A percentile compares a stretch with the other conserved stretches of the same genome.
Evolutionary conservation across 2,329 filamentous ascomycete species (phyloP).

Genomic region (Pyrenophora seminiperda): DNA sequence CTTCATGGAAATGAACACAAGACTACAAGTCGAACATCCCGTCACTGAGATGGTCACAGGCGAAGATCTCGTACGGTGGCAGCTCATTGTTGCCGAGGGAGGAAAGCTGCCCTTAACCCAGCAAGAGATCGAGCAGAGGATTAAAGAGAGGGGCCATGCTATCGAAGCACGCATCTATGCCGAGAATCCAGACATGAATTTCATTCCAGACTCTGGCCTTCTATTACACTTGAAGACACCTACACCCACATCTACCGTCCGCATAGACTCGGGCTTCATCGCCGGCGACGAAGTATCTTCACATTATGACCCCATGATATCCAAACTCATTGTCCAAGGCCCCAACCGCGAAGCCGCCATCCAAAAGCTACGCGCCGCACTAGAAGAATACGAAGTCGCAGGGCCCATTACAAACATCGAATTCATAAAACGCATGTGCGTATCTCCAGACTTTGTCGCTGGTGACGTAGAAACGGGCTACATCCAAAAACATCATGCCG

Average conservation of each 20-base stretch:
- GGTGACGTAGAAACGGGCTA: conserved; percentile 96
- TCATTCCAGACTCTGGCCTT: conserved; percentile 90
- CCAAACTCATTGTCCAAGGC: conserved; percentile 92
- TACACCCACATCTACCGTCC: conserved; percentile 69
- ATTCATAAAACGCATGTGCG: conserved; percentile 87
- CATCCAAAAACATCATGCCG: conserved; percentile 83
- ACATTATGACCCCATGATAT: conserved; percentile 98
- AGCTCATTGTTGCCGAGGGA: conserved; percentile 82
- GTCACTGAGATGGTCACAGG: conserved; percentile 83
- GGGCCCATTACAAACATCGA: conserved; percentile 95
- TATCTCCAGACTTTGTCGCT: conserved; percentile 77
- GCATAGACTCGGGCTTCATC: conserved; percentile 92
- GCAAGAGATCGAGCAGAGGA: conserved; percentile 68
- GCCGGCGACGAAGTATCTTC: conserved; percentile 90
- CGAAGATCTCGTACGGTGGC: conserved; percentile 89
- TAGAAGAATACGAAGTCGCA: conserved; percentile 90
- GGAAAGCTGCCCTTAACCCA: conserved; percentile 70
- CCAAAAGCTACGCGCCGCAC: conserved; percentile 76
- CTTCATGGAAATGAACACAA: conserved; percentile 77
- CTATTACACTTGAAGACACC: conserved; percentile 84
- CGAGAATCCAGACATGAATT: conserved; percentile 88
- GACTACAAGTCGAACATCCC: conserved; percentile 94
- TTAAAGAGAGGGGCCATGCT: conserved; percentile 77
- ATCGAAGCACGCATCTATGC: conserved; percentile 98
- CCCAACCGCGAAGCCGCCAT: conserved; percentile 79